These are phyloP conservation scores for Cladobotryum mycophilum DNA, from an alignment of 2,329 filamentous ascomycete species.

Conservation along the genomic window DNA sequence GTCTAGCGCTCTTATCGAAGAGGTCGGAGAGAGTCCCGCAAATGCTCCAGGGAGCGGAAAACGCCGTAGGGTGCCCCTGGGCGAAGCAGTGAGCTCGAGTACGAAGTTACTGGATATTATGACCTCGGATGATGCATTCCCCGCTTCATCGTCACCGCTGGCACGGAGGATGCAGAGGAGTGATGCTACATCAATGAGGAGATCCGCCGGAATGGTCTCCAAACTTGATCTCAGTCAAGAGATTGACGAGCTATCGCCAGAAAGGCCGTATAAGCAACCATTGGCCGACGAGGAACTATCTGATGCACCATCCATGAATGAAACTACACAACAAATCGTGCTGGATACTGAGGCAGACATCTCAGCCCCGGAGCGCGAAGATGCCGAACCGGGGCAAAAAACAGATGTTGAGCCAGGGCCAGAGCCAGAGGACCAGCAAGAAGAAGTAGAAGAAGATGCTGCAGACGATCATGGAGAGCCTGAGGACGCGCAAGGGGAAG, in stretches of 20 bases:
- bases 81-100: conserved; percentile 33
- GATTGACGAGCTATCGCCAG: conserved; percentile 29
- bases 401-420: neutral
- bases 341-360: neutral
- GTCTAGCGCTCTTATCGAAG: conserved; percentile 15
- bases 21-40: conserved; percentile 41
- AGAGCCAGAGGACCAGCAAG: neutral
- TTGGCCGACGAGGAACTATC: conserved; percentile 6
- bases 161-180: conserved; percentile 35
- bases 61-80: conserved; percentile 34
- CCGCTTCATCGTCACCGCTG: conserved; percentile 36
- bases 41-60: conserved; percentile 51
- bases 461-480: conserved; percentile 5
- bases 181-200: conserved; percentile 24
- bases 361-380: neutral
- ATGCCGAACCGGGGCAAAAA: neutral
- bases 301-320: neutral
- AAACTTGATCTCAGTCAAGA: conserved; percentile 12
- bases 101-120: conserved; percentile 38
- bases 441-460: neutral
- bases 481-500: conserved; percentile 16
- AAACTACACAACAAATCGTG: neutral
- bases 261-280: conserved; percentile 11
- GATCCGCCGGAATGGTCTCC: neutral
- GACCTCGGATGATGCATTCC: conserved; percentile 22